Conservation (phyloP, 2,329 filamentous ascomycete genomes). For the Fusarium sp. region DNA sequence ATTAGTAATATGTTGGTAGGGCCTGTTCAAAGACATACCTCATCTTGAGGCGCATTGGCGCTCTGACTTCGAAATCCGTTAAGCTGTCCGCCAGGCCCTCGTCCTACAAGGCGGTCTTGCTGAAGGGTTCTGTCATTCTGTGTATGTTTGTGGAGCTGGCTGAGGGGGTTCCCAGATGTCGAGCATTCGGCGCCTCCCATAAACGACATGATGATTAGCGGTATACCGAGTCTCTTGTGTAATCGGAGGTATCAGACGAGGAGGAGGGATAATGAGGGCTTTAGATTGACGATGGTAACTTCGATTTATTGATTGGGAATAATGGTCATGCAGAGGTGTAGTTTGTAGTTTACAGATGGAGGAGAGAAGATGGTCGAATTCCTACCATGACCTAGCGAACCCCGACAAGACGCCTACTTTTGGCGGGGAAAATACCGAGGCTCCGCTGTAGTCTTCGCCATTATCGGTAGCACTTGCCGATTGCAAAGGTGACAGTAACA, state of each 20-base stretch:
- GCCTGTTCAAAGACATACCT: constrained; percentile 62
- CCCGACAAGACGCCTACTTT: constrained; percentile 28
- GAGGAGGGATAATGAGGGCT: not conserved
- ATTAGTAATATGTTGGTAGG: constrained; percentile 50
- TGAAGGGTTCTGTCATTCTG: constrained; percentile 96
- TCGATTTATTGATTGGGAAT: constrained; percentile 2
- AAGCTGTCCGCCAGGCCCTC: constrained; percentile 76
- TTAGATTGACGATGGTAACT: constrained; percentile 9
- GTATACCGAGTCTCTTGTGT: constrained; percentile 16
- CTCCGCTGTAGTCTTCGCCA: constrained; percentile 39
- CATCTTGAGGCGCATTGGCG: constrained; percentile 79
- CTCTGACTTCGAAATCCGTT: constrained; percentile 82
- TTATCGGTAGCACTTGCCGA: constrained; percentile 32
- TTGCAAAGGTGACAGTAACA: constrained; percentile 5
- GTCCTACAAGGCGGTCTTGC: constrained; percentile 86
- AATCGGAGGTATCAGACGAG: constrained; percentile 19
- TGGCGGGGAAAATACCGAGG: constrained; percentile 51
- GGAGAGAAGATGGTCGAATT: constrained; percentile 20
- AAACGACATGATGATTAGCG: constrained; percentile 81
- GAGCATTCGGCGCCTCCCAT: constrained; percentile 97
- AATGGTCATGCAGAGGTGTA: constrained; percentile 13
- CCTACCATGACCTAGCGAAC: constrained; percentile 27
- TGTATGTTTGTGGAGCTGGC: constrained; percentile 97
- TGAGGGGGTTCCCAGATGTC: constrained; percentile 93
- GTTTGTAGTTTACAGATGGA: constrained; percentile 32